Evolutionary conservation across 805 yeast species (phyloP).

Genomic region (Lipomyces yamanashiensis): DNA sequence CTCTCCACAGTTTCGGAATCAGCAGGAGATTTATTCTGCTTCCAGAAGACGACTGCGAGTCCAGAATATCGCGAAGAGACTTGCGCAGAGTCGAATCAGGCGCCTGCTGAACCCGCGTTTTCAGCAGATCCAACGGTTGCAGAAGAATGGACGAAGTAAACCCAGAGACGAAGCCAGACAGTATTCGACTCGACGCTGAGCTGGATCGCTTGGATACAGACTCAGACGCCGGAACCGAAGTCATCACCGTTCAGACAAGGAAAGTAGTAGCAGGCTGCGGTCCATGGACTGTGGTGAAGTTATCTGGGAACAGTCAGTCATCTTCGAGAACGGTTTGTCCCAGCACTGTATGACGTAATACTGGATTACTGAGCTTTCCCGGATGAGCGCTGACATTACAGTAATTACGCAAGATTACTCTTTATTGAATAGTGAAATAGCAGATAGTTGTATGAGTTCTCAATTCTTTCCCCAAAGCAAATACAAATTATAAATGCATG

Average conservation of each 20-base stretch:
- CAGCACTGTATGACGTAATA: not conserved
- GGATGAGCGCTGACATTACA: no score
- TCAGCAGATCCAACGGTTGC: slow-evolving; percentile 88
- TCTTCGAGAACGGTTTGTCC: no score
- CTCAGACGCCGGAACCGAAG: slow-evolving; percentile 1
- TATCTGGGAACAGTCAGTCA: no score
- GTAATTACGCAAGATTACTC: no score
- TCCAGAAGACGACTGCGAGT: not conserved
- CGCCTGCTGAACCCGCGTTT: slow-evolving; percentile 80
- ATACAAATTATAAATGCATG: slow-evolving; percentile 9
- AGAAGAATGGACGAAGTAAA: slow-evolving; percentile 75
- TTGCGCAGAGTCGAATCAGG: slow-evolving; percentile 12
- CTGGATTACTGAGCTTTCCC: no score
- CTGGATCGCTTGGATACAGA: not conserved
- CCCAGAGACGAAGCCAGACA: slow-evolving; percentile 87
- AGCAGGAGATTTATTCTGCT: slow-evolving; percentile 13
- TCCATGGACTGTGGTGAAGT: not conserved
- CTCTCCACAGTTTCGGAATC: slow-evolving; percentile 71
- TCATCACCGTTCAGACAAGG: not conserved
- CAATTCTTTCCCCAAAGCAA: not conserved
- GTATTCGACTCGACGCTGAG: slow-evolving; percentile 47
- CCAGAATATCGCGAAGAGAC: slow-evolving; percentile 15
- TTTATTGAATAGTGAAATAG: no score
- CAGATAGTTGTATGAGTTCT: not conserved
- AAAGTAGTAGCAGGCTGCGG: not conserved